Evolutionary conservation across 176 grass and related monocot species (phyloP).

Genomic region (Puya raimondii): DNA sequence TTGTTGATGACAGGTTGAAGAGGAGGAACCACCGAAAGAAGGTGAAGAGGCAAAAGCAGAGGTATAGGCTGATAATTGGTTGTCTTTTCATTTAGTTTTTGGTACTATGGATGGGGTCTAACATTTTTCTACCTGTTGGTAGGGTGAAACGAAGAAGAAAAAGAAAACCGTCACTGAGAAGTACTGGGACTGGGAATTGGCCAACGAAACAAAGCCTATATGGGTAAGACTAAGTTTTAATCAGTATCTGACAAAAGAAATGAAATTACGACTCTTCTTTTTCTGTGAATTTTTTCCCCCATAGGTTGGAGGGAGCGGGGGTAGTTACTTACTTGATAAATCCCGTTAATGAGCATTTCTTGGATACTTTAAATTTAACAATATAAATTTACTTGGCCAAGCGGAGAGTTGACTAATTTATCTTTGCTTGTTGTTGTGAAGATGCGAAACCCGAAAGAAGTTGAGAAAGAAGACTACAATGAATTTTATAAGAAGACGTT

Average conservation of each 20-base stretch:
- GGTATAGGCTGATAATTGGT: conserved; percentile 22
- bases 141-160: conserved; percentile 79
- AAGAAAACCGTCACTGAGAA: conserved; percentile 89
- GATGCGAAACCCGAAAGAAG: conserved; percentile 86
- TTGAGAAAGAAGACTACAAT: conserved; percentile 68
- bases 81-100: conserved; percentile 2
- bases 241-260: background rate
- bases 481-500: conserved; percentile 96
- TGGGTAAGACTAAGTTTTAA: conserved; percentile 43
- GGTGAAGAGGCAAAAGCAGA: conserved; percentile 55
- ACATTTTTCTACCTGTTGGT: background rate
- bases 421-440: conserved; percentile 22
- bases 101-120: background rate
- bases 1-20: conserved; percentile 47
- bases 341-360: background rate
- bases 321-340: too few relatives aligned
- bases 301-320: background rate
- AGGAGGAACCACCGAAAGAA: conserved; percentile 65
- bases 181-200: conserved; percentile 92
- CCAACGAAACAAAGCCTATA: conserved; percentile 87
- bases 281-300: background rate
- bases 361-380: background rate
- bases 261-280: background rate
- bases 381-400: background rate
- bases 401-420: background rate